phyloP scores from a whole-genome alignment of 805 yeast genomes.

The Spathaspora gorwiae region DNA sequence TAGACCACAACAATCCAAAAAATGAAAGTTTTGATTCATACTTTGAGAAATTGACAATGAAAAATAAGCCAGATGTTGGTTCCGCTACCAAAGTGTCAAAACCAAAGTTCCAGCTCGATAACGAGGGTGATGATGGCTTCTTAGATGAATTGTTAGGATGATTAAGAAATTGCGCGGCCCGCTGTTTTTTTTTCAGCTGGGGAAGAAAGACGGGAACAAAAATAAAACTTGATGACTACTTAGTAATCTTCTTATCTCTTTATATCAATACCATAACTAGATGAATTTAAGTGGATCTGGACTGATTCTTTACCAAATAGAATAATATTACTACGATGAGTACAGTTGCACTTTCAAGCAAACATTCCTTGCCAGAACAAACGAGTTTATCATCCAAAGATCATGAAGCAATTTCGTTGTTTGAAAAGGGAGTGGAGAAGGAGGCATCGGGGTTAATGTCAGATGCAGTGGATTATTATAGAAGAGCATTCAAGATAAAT shows the following conservation, averaged over 20 bases:
- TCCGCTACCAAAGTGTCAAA: background rate
- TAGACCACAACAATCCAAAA: background rate
- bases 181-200: background rate
- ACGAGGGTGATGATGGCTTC: conserved; percentile 2
- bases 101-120: background rate
- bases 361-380: background rate
- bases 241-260: no score
- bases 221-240: no score
- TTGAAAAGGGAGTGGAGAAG: conserved; percentile 66
- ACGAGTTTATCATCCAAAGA: conserved; percentile 9
- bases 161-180: background rate
- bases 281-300: no score
- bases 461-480: conserved; percentile 74
- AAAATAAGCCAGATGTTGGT: background rate
- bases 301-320: no score
- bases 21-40: conserved; percentile 5
- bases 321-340: background rate
- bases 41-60: conserved; percentile 1
- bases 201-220: background rate
- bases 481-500: conserved; percentile 62
- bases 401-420: conserved; percentile 52
- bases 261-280: no score
- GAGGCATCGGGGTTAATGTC: conserved; percentile 72
- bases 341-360: background rate
- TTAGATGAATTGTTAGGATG: conserved; percentile 10